Conservation (phyloP, 306 rosid genomes). For the Comarum palustre region DNA sequence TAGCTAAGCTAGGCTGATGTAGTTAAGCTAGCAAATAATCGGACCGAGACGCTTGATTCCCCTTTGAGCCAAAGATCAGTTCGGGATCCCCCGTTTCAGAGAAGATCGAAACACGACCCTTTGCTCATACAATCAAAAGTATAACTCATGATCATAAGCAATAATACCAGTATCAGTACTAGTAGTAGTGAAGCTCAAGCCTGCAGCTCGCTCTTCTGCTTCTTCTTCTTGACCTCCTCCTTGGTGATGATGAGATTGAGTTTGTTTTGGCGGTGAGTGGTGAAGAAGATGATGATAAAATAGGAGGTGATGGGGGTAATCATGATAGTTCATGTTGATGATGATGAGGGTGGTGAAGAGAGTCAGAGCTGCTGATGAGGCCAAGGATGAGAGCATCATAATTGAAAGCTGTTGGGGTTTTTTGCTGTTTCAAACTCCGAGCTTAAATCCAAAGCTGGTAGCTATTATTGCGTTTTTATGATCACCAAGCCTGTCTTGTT, state of each 20-base stretch:
- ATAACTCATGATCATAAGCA: conserved; percentile 12
- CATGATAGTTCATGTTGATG: conserved; percentile 57
- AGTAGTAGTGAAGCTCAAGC: conserved; percentile 8
- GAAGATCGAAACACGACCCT: conserved; percentile 27
- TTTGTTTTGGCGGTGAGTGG: conserved; percentile 18
- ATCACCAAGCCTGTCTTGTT: conserved; percentile 43
- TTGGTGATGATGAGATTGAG: conserved; percentile 12
- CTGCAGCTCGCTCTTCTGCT: conserved; percentile 21
- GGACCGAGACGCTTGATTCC: conserved; percentile 99
- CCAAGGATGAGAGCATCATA: conserved; percentile 54
- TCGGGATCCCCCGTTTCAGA: conserved; percentile 33
- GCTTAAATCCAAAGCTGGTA: conserved; percentile 56
- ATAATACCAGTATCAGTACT: background rate
- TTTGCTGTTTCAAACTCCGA: conserved; percentile 51
- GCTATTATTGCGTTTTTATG: conserved; percentile 37
- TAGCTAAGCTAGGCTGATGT: conserved; percentile 20
- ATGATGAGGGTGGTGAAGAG: conserved; percentile 34
- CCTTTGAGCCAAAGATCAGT: conserved; percentile 37
- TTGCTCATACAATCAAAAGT: conserved; percentile 23
- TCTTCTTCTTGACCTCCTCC: conserved; percentile 21
- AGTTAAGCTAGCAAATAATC: conserved; percentile 49
- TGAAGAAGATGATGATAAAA: conserved; percentile 32
- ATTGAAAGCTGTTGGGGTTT: conserved; percentile 53
- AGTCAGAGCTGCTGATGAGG: conserved; percentile 47
- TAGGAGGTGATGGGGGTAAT: conserved; percentile 57